Base-by-base conservation (phyloP, 2,329 filamentous ascomycete species). In the Tolypocladium inflatum region DNA sequence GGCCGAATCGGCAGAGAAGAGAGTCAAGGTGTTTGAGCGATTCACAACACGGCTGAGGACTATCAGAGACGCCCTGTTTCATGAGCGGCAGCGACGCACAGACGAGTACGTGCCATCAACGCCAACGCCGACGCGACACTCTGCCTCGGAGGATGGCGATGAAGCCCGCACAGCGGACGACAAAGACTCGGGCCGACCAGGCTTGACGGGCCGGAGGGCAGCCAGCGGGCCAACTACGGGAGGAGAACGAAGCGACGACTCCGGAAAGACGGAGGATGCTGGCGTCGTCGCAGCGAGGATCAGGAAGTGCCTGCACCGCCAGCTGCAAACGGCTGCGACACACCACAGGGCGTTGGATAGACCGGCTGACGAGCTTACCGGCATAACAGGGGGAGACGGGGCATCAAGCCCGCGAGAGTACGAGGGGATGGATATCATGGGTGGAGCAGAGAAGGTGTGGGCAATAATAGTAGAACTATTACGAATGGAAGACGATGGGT, bases 1-100 rank as follows among this genome's bases (percentile, higher is more conserved):
- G 38, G 84, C 84, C 0, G 76, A 83, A 63, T 72, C 75, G 4
- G 82, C 83, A 0, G 83, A 87, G 70, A 74, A 71, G 60, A 74
- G 78, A 54, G 66, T 85, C 21, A 72, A 74, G 4, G 74, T 78
- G 30, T 76, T 81, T 59, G 74, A 81, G 64, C 68, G 70, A 45
- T 76, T 79, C 59, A 73, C 72, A 4, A 60, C 66, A 17, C 67
- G 68, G 30, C 45, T 76, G 38, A 67, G 67, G 53, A 68, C 63
- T 2, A 70, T 74, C 55, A 66, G 64, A n/a, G 66, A 66, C 50
- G 55, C 57, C 19, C 6, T 33, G 8, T 50, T 38, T 19, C 42
- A 10, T 11, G 21, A 30, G 3, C 38, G 33, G 9, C 55, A 39
- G 21, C 43, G 43, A 19, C 43, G 35, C 5, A 55, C 35, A 9